Base-by-base conservation (phyloP, 192 early-diverging fungal species). In the Gryganskiella cystojenkinii region DNA sequence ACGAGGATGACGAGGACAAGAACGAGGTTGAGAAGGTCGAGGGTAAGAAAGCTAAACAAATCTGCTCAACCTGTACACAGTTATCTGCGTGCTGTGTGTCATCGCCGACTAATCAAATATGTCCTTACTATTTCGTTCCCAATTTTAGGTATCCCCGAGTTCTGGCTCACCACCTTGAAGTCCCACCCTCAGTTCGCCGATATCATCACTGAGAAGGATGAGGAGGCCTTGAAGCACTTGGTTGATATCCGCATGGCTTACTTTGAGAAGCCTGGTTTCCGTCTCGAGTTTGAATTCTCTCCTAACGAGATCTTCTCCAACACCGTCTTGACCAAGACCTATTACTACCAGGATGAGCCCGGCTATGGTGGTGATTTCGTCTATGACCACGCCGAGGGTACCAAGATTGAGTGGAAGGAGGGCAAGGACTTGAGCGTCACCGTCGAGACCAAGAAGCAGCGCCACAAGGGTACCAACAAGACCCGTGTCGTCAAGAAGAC, bases 381-480 rank as follows among this genome's bases (percentile, higher is more conserved):
- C 56, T 98, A 95, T 80, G 95, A 95, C 81, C 90, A 91, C 81
- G 96, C 96, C 28, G 90, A 95, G 82, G 98, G 96, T 33, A 92
- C 91, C 42, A 84, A 90, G 58, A 95, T 99, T 72, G 74, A 93
- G 51, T 99, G 98, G 98, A 99, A 99, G 85, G 94, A 96, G 64
- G 96, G 92, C 78, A 94, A 98, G 87, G 92, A 99, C 82, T 88
- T 99, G 47, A 92, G 92, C 64, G 90, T 98, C 56, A 95, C 88
- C 15, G 85, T 98, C 60, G 96, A 99, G 86, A 93, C 95, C 82
- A 97, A 96, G 89, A 99, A 96, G 85, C 98, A 99, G 89, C 95
- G 97, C 58, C 95, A 98, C 87, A 98, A 97, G 90, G 92, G 91
- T 60, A 96, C 96, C 67, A 99, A 98, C 91, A 95, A 98, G 89